Evolutionary conservation across 176 grass and related monocot species (phyloP).

Genomic region (Ampelocalamus luodianensis): DNA sequence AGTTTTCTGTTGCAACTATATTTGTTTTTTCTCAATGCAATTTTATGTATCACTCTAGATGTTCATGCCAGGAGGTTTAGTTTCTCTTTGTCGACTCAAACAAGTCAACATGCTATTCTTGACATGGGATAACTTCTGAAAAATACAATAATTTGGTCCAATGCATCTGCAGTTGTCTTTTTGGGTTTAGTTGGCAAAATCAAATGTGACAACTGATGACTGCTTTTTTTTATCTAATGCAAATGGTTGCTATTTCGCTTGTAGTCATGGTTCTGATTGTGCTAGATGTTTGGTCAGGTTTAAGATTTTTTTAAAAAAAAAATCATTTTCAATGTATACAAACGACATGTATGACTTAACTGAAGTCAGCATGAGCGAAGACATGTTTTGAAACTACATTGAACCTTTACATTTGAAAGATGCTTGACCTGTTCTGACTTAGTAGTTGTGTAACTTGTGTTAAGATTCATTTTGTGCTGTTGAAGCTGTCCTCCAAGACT

Average conservation of each 20-base stretch:
- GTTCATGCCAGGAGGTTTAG: background rate
- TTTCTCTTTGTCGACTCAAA: constrained; percentile 31
- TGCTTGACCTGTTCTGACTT: background rate
- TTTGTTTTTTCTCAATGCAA: constrained; percentile 34
- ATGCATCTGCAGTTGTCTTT: constrained; percentile 32
- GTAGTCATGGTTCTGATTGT: constrained; percentile 11
- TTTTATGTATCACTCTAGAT: background rate
- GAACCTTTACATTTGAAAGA: constrained; percentile 31
- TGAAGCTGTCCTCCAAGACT: constrained; percentile 18
- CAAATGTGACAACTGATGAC: constrained; percentile 4
- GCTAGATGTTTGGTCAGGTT: constrained; percentile 8
- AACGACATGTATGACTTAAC: constrained; percentile 13
- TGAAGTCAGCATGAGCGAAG: constrained; percentile 9
- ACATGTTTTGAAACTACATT: constrained; percentile 22
- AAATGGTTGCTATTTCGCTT: constrained; percentile 23
- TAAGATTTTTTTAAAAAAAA: background rate
- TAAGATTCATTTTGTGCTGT: constrained; percentile 12
- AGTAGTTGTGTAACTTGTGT: background rate
- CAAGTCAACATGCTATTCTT: background rate
- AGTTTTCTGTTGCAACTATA: constrained; percentile 5
- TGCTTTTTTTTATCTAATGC: constrained; percentile 7
- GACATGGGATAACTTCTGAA: background rate
- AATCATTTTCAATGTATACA: background rate
- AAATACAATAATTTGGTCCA: constrained; percentile 10
- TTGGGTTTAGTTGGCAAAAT: constrained; percentile 25